Conservation (phyloP, 2,329 filamentous ascomycete genomes). For the Cordyceps farinosa region DNA sequence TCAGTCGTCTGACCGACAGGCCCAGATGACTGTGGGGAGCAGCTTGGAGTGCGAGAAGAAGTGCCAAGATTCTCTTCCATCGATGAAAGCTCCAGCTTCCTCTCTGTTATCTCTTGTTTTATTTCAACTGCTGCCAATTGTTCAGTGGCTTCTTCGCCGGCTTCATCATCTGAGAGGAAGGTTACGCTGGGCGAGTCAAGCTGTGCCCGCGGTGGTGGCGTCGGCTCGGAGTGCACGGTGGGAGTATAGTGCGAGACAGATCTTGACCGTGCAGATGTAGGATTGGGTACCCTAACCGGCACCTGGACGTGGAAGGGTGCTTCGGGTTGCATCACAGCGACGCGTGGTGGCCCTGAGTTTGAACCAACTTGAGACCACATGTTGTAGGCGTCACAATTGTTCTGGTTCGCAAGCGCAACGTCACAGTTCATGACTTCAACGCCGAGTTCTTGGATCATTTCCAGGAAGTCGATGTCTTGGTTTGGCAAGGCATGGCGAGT, state of each 20-base stretch:
- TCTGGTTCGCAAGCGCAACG: background rate
- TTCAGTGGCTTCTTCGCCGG: background rate
- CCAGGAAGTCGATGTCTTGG: conserved; percentile 5
- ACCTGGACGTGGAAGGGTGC: no score
- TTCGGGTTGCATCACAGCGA: background rate
- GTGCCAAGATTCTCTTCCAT: no score
- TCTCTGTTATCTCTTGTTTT: background rate
- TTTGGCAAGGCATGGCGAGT: background rate
- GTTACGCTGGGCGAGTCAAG: background rate
- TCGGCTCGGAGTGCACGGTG: background rate
- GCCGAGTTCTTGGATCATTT: conserved; percentile 8
- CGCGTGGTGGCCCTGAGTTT: background rate
- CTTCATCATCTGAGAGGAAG: background rate
- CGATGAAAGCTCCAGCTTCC: background rate
- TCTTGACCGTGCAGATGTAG: background rate
- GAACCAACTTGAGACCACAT: background rate
- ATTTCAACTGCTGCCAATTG: background rate
- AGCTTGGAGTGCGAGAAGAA: background rate
- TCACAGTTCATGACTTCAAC: conserved; percentile 15
- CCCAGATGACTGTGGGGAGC: background rate
- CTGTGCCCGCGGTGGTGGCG: background rate
- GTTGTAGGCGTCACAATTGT: conserved; percentile 3
- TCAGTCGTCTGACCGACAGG: background rate
- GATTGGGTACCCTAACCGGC: background rate
- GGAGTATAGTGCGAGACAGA: background rate